Conservation (phyloP, 768 basidiomycete genomes). For the Psilocybe tampanensis region DNA sequence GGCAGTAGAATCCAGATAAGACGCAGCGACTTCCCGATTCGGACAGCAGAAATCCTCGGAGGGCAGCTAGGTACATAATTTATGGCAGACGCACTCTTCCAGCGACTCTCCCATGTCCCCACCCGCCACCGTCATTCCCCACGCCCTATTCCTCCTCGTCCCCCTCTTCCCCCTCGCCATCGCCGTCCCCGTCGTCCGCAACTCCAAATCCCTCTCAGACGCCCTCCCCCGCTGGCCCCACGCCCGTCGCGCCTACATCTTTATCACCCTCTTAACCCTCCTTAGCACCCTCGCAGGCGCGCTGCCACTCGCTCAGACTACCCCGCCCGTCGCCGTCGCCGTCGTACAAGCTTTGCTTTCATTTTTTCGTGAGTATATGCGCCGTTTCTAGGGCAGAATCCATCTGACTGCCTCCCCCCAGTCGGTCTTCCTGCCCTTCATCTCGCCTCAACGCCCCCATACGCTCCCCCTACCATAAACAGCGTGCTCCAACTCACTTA, state of each 20-base stretch:
- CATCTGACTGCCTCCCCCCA: slow-evolving; percentile 6
- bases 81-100: background rate
- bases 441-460: slow-evolving; percentile 12
- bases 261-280: slow-evolving; percentile 20
- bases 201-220: slow-evolving; percentile 16
- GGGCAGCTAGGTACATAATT: background rate
- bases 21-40: background rate
- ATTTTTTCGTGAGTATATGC: slow-evolving; percentile 21
- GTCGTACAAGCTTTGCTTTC: slow-evolving; percentile 24
- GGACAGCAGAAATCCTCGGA: background rate
- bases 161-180: slow-evolving; percentile 8
- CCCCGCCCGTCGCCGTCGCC: slow-evolving; percentile 13
- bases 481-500: slow-evolving; percentile 16
- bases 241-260: slow-evolving; percentile 9
- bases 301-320: slow-evolving; percentile 11
- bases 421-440: slow-evolving; percentile 23
- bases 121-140: slow-evolving; percentile 7
- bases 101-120: slow-evolving; percentile 1
- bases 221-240: background rate
- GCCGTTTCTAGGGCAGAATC: background rate
- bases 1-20: background rate
- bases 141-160: slow-evolving; percentile 11
- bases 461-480: slow-evolving; percentile 5
- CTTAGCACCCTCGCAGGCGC: slow-evolving; percentile 22
- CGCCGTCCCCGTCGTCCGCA: slow-evolving; percentile 9